Percentiles rank a stretch among this genome's conserved stretches.
These are phyloP conservation scores for Entomortierella lignicola DNA, from an alignment of 192 early-diverging fungal genomes.

Conservation along the genomic window DNA sequence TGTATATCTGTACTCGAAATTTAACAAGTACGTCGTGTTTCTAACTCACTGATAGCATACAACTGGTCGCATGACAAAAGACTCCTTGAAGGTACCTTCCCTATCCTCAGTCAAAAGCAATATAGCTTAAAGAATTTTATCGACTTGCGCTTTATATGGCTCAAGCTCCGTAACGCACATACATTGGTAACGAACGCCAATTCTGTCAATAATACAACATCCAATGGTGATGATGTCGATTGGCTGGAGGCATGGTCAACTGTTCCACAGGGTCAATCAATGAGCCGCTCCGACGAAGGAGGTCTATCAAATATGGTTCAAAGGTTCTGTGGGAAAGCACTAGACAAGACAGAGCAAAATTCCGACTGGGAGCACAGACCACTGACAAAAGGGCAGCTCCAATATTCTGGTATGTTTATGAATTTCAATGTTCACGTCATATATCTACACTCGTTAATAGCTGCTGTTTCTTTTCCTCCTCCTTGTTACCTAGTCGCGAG, in stretches of 20 bases:
- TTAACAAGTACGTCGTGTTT: no score
- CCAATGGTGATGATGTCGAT: background rate
- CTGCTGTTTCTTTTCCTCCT: background rate
- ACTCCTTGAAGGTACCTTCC: background rate
- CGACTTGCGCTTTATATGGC: conserved; percentile 5
- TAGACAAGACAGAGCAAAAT: conserved; percentile 3
- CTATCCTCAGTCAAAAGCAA: background rate
- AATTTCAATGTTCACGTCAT: no score
- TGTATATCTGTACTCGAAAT: no score
- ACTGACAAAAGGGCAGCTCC: background rate
- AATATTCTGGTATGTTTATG: background rate
- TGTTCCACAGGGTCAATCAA: background rate
- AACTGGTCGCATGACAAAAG: background rate
- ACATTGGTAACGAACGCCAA: background rate
- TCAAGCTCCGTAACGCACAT: background rate
- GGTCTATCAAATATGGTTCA: background rate
- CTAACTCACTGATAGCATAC: background rate
- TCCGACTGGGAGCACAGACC: conserved; percentile 16
- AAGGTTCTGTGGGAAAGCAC: background rate
- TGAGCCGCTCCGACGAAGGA: background rate
- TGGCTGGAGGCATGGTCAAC: background rate
- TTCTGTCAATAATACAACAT: background rate
- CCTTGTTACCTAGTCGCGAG: background rate
- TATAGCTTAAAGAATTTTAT: conserved; percentile 3
- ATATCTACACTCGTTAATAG: background rate